Evolutionary conservation across 768 basidiomycete species (phyloP), one percentile per base, ranked within the genome.

Genomic region (Ephemerocybe angulata): DNA sequence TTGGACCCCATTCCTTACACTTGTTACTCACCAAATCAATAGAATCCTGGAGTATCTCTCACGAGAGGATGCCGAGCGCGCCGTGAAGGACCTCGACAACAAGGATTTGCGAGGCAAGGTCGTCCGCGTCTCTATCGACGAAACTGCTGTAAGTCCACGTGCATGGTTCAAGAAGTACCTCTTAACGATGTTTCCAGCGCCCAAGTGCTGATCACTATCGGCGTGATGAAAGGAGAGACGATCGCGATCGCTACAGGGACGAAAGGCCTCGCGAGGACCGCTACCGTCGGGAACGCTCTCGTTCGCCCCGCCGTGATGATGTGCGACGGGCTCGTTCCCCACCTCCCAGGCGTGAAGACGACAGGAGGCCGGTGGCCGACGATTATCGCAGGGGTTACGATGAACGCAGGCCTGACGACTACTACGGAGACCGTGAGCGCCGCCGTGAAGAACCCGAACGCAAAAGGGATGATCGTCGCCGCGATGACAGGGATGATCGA

Each of bases 21-120:
- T 13, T 43, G 10, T 13, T 19, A 28, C 46, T n/a, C n/a, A 53
- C 21, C 48, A 49, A 24, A 46, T 54, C 33, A 47, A 53, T 15
- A 98, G 96, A 43, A 80, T 97, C 63, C 84, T 98, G 42, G 96
- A 98, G 70, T 98, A 93, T 71, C 76, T 90, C 8, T 86, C 84
- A 48, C 80, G 90, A 53, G 90, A 90, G 5, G 96, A 98, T 62
- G 93, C 93, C 42, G 94, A 98, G 37, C 87, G 89, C 59, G 96
- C 96, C n/a, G 83, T 94, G 62, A 88, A 85, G 67, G 87, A 88
- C 30, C 76, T 98, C 33, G 87, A 91, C 62, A 87, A 87, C 58
- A 89, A 84, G 61, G 94, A 97, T 61, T 84, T 97, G 42, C 90
- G 93, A 61, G 93, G 93, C 55, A 77, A 86, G 50, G 78, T 81